Base-by-base conservation (phyloP, 257 asterid genomes). In the Nemophila menziesii region DNA sequence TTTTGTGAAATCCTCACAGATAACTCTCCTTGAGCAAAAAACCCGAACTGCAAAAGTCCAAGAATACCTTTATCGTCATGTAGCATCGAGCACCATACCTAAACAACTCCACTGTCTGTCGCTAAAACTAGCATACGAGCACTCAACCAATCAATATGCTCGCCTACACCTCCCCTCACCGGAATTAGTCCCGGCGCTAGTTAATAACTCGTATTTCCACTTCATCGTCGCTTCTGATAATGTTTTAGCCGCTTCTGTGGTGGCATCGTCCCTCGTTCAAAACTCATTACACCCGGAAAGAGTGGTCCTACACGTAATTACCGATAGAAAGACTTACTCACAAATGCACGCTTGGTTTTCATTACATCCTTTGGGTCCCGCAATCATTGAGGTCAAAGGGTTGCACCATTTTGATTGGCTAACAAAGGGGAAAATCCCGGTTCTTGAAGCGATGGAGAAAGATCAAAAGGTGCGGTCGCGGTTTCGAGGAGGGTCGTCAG, bases 331-430 rank as follows among this genome's bases (percentile, higher is more conserved):
- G 70, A 80, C 97, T 1, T 80, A 78, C 22, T 74, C 79, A 26
- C 93, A 93, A 3, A 89, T 83, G 97, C 93, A 80, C 60, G 97
- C 95, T 2, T 89, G 97, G 97, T 89, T 87, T 57, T 87, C 97
- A 0, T 52, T 87, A 58, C 86, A 83, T 58, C 75, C 89, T 36
- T 56, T 78, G 48, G 37, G 71, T 38, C 97, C 92, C 2, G 92
- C 92, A 20, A 63, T 83, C 47, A 60, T 80, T 10, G 97, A 89
- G 64, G 95, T 89, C 11, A 89, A 89, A 65, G 86, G 77, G n/a
- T 39, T 83, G 77, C 92, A 78, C 55, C 97, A 89, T 40, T 89
- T 89, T 33, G 95, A 89, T 49, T 89, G 97, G 97, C 75, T 86
- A 24, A 54, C 92, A 5, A 82, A 77, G 80, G 95, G 97, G 48